Evolutionary conservation across 2,329 filamentous ascomycete genomes (phyloP).

Genomic region (Calonectria crousiana): DNA sequence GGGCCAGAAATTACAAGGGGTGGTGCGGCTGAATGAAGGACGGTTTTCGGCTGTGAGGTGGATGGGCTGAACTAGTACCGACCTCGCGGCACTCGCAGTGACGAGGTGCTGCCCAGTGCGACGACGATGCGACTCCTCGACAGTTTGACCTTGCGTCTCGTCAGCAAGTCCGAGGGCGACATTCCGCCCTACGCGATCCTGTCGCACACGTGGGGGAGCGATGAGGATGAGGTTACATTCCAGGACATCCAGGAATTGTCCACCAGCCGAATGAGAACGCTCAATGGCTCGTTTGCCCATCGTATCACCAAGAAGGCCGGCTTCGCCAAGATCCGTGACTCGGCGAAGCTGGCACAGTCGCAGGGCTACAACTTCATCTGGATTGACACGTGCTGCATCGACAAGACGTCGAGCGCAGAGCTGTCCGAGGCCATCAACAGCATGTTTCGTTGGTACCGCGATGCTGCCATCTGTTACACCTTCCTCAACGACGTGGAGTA

Average conservation of each 20-base stretch:
- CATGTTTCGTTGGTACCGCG: constrained; percentile 32
- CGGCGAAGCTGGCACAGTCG: neutral
- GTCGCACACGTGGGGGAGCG: constrained; percentile 21
- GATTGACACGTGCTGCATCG: constrained; percentile 34
- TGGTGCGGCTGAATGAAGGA: neutral
- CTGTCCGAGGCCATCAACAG: constrained; percentile 33
- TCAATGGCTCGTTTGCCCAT: neutral
- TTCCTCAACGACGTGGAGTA: constrained; percentile 25
- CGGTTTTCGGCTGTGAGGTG: neutral
- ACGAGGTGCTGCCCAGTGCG: neutral
- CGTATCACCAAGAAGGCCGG: neutral
- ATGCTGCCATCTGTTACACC: constrained; percentile 26
- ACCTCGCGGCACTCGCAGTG: neutral
- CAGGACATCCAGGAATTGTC: constrained; percentile 1
- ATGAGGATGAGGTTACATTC: constrained; percentile 8
- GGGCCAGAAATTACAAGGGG: neutral
- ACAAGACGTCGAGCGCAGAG: constrained; percentile 32
- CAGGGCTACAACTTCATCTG: constrained; percentile 12
- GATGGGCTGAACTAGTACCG: neutral
- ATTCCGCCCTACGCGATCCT: constrained; percentile 13
- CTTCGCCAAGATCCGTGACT: neutral
- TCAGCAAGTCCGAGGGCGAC: neutral
- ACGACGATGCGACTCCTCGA: neutral
- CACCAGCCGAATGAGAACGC: neutral
- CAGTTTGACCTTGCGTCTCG: neutral